Percentiles rank a stretch among this genome's conserved stretches.
Conservation (phyloP, 331 rosid species). For the Quercus phellos region DNA sequence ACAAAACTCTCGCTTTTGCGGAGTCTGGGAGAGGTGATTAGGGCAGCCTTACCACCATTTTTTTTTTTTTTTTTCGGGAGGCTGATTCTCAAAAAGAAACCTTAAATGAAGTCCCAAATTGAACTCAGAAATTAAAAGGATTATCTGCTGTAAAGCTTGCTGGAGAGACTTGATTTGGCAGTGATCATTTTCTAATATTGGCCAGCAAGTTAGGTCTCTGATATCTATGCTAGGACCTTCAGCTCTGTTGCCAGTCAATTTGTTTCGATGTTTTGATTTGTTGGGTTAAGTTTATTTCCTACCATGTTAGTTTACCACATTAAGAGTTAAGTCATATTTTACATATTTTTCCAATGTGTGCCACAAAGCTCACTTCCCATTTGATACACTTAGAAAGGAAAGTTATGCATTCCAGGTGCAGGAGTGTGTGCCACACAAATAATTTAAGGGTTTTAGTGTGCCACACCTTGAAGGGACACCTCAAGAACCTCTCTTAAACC, state of each 20-base stretch:
- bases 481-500: background rate
- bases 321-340: background rate
- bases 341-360: background rate
- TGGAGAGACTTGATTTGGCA: background rate
- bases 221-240: background rate
- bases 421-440: background rate
- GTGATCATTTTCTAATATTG: background rate
- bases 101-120: too few relatives aligned
- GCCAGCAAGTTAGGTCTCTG: background rate
- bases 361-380: background rate
- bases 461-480: background rate
- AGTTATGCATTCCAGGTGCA: background rate
- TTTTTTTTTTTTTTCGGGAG: too few relatives aligned
- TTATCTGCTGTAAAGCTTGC: background rate
- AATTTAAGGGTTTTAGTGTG: background rate
- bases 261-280: background rate
- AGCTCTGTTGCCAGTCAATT: background rate
- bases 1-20: too few relatives aligned
- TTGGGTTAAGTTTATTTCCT: background rate
- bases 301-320: background rate
- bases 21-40: too few relatives aligned
- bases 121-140: background rate
- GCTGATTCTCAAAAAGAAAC: background rate
- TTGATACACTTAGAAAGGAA: background rate
- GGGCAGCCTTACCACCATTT: too few relatives aligned